Percentiles rank a stretch among this genome's conserved stretches.
Evolutionary conservation across 306 rosid species (phyloP).

Genomic region (Sophora flavescens): DNA sequence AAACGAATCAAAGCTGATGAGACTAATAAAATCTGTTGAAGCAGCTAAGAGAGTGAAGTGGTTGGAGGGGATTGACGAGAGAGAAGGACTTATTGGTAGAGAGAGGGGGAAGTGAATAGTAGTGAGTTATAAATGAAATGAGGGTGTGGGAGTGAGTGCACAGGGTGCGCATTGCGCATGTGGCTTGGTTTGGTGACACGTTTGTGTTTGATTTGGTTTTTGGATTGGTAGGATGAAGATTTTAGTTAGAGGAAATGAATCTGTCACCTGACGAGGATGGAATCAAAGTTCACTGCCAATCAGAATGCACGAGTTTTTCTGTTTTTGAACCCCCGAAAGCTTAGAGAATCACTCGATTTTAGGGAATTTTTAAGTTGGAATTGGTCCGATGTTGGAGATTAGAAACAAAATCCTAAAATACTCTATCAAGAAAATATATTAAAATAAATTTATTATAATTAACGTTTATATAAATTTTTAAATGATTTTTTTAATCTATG

Average conservation of each 20-base stretch:
- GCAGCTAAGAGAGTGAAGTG: not conserved
- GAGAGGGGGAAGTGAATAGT: not conserved
- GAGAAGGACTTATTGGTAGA: not conserved
- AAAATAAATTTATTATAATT: no score
- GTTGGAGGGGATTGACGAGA: not conserved
- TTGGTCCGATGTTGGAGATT: no score
- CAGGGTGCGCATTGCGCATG: slow-evolving; percentile 21
- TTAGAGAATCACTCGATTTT: not conserved
- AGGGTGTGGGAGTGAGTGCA: not conserved
- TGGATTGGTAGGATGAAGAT: slow-evolving; percentile 31
- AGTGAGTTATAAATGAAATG: not conserved
- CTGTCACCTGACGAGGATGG: slow-evolving; percentile 11
- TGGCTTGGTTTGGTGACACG: slow-evolving; percentile 1
- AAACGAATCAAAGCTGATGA: not conserved
- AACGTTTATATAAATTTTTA: no score
- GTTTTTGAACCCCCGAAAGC: no score
- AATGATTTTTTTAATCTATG: no score
- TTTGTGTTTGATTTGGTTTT: slow-evolving; percentile 6
- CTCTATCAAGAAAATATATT: no score
- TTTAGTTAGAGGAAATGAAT: not conserved
- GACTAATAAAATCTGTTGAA: not conserved
- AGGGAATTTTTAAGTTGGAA: not conserved
- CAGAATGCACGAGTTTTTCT: not conserved
- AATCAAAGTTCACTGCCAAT: not conserved
- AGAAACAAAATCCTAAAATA: no score